Evolutionary conservation across 805 yeast genomes (phyloP).

Genomic region (Candida cerambycidarum): DNA sequence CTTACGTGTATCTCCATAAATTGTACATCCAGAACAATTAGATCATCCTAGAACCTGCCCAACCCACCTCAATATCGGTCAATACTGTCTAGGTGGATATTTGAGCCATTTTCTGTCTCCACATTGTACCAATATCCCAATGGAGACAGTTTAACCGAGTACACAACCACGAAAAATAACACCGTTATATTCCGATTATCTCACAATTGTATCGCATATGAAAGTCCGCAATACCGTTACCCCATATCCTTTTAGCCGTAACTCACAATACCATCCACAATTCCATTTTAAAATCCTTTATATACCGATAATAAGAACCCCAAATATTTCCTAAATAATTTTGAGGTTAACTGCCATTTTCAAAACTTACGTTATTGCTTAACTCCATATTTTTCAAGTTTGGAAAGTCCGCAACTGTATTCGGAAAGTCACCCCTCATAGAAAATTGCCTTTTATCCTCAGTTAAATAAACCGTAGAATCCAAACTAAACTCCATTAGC

Average conservation of each 20-base stretch:
- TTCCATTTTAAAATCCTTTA: neutral
- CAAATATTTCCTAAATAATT: neutral
- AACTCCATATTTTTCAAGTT: constrained; percentile 1
- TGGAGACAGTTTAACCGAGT: constrained; percentile 4
- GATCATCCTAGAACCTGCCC: no score
- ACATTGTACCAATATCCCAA: neutral
- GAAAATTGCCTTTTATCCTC: constrained; percentile 5
- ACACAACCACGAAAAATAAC: neutral
- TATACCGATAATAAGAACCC: neutral
- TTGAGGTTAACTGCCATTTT: neutral
- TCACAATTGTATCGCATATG: neutral
- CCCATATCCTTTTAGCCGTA: constrained; percentile 7
- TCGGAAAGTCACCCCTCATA: constrained; percentile 3
- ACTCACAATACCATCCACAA: neutral
- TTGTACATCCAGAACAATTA: no score
- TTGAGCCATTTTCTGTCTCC: neutral
- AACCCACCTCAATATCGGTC: no score
- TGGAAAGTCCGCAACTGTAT: constrained; percentile 7
- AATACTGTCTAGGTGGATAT: no score
- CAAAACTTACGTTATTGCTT: neutral
- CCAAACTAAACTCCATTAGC: neutral
- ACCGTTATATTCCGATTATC: neutral
- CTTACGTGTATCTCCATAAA: no score
- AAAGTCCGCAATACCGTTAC: constrained; percentile 7
- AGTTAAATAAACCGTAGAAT: constrained; percentile 3